Base-by-base conservation (phyloP, 2,329 filamentous ascomycete genomes). In the Colletotrichum tropicicola region DNA sequence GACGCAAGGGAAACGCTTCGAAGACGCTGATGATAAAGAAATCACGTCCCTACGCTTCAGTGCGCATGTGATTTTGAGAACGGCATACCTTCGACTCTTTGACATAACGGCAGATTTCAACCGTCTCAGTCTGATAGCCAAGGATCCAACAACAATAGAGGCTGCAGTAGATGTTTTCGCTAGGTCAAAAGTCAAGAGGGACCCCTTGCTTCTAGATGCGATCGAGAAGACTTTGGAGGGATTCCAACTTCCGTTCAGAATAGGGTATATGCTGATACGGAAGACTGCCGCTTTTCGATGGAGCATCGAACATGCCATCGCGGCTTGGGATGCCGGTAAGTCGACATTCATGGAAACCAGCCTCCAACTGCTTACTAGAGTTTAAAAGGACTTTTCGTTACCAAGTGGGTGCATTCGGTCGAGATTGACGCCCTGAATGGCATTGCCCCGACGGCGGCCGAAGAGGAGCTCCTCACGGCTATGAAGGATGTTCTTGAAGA, bases 271-370 rank as follows among this genome's bases (percentile, higher is more conserved):
- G 45, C 35, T 60, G 27, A 19, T 55, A 13, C 12, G 39, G 5
- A 37, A 39, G 8, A 54, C 39, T 27, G 57, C 57, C 17, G 39
- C 57, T 8, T 55, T 41, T 35, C n/a, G 49, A 35, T 54, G 39
- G 56, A 54, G 57, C n/a, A 19, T 60, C 6, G 48, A 60, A 9
- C 39, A 47, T 17, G 23, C 51, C 13, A 32, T 47, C 6, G 23
- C 17, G 5, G 23, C 17, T 10, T 47, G 49, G 41, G 39, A 55
- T 28, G 48, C 48, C 10, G 41, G 30, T 48, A 17, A 12, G 13
- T 9, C 5, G 1, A 25, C 8, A n/a, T 3, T 4, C 9, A 5
- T 6, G 13, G 13, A 3, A 35, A 13, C 2, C 4, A 4, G 5
- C 23, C 8, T 4, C n/a, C 13, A 10, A 3, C 8, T 25, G 10